Evolutionary conservation across 768 basidiomycete species (phyloP).

Genomic region (Hypholoma fasciculare): DNA sequence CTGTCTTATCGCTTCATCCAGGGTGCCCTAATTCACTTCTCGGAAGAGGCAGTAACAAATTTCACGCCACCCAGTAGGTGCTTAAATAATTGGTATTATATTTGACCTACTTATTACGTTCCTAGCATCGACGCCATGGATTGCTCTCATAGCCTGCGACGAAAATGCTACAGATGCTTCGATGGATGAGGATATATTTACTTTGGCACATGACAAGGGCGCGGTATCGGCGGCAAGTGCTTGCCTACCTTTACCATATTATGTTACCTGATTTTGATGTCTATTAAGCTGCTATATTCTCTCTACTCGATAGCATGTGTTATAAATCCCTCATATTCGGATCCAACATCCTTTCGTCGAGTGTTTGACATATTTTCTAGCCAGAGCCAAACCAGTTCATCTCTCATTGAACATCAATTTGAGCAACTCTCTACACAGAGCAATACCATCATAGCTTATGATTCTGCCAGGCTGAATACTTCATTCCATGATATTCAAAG

Average conservation of each 20-base stretch:
- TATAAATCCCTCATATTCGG: conserved; percentile 71
- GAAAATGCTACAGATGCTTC: conserved; percentile 67
- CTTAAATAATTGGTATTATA: background rate
- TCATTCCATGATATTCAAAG: conserved; percentile 40
- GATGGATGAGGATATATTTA: conserved; percentile 73
- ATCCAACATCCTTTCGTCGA: conserved; percentile 63
- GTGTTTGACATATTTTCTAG: conserved; percentile 80
- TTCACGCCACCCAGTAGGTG: conserved; percentile 49
- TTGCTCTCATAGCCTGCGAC: conserved; percentile 87
- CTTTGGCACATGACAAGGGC: conserved; percentile 74
- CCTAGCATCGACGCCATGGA: conserved; percentile 81
- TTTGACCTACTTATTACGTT: conserved; percentile 9
- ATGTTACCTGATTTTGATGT: background rate
- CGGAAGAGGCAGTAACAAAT: conserved; percentile 54
- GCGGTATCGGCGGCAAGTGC: conserved; percentile 73
- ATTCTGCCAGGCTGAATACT: conserved; percentile 64
- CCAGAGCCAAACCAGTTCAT: conserved; percentile 56
- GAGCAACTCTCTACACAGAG: conserved; percentile 56
- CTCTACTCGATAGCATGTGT: conserved; percentile 68
- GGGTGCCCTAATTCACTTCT: conserved; percentile 86
- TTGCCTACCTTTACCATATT: background rate
- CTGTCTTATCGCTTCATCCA: conserved; percentile 27
- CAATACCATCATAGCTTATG: conserved; percentile 53
- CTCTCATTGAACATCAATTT: conserved; percentile 59
- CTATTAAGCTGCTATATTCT: conserved; percentile 73